phyloP scores from a whole-genome alignment of 371 early-diverging fungal genomes.

The Furculomyces boomerangus region DNA sequence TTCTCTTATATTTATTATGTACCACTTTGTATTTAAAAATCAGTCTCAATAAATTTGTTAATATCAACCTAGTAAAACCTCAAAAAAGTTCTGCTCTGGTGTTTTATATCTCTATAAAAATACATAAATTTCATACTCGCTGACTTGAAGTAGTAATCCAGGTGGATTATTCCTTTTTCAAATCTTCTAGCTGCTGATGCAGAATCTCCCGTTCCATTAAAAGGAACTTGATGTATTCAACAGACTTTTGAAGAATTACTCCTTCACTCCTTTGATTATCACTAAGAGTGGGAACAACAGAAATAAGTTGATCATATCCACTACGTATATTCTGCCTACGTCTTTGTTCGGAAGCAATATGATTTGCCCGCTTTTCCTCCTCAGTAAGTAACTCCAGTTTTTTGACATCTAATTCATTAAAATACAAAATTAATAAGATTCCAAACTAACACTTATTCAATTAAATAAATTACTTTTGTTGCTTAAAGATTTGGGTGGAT shows the following conservation, averaged over 20 bases:
- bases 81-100: not conserved
- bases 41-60: not conserved
- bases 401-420: not conserved
- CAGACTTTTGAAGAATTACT: constrained; percentile 27
- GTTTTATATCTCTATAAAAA: no score
- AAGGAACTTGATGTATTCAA: constrained; percentile 22
- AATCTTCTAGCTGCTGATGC: constrained; percentile 14
- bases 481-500: no score
- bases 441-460: no score
- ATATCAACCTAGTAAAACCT: not conserved
- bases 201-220: constrained; percentile 24
- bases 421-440: not conserved
- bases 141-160: no score
- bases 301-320: constrained; percentile 65
- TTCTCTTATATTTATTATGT: not conserved
- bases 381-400: constrained; percentile 59
- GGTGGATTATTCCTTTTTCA: not conserved
- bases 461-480: no score
- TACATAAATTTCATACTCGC: no score
- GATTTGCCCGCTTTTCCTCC: constrained; percentile 86
- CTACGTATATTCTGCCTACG: constrained; percentile 68
- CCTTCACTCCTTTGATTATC: constrained; percentile 28
- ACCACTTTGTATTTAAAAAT: not conserved
- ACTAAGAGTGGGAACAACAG: constrained; percentile 54
- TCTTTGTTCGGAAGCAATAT: constrained; percentile 81